These are phyloP conservation scores for Fusarium circinatum DNA, from an alignment of 2,329 filamentous ascomycete species.

Conservation along the genomic window DNA sequence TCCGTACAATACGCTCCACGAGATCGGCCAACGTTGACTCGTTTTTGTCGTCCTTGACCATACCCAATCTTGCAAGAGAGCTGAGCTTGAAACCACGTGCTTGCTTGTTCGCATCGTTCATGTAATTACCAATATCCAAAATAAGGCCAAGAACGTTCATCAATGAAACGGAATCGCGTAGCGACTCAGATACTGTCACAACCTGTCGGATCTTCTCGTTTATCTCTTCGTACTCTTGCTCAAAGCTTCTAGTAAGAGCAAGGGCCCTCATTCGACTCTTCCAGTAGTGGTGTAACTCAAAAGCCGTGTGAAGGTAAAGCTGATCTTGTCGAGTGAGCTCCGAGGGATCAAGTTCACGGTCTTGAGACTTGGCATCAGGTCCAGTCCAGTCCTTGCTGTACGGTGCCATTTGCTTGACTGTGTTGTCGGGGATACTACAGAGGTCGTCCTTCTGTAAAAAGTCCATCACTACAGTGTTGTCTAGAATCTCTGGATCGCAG, in stretches of 20 bases:
- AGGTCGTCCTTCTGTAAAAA: slow-evolving; percentile 94
- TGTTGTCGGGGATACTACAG: slow-evolving; percentile 91
- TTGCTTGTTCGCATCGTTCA: slow-evolving; percentile 99
- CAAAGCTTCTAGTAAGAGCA: slow-evolving; percentile 82
- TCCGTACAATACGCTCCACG: slow-evolving; percentile 94
- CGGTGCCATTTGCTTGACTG: slow-evolving; percentile 88
- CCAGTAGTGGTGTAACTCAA: slow-evolving; percentile 97
- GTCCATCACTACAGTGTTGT: slow-evolving; percentile 94
- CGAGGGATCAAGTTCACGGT: slow-evolving; percentile 83
- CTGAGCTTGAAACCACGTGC: slow-evolving; percentile 97
- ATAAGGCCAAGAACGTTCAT: slow-evolving; percentile 98
- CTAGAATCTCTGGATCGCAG: slow-evolving; percentile 87
- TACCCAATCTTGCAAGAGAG: slow-evolving; percentile 88
- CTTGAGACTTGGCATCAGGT: slow-evolving; percentile 79
- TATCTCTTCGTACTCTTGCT: slow-evolving; percentile 91
- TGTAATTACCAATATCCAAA: slow-evolving; percentile 98
- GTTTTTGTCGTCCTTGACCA: slow-evolving; percentile 99
- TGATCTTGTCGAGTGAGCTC: slow-evolving; percentile 96
- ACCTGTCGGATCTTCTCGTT: slow-evolving; percentile 86
- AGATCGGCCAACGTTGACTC: slow-evolving; percentile 95
- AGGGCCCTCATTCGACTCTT: slow-evolving; percentile 96
- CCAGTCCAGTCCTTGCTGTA: slow-evolving; percentile 98
- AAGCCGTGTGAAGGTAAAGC: slow-evolving; percentile 92
- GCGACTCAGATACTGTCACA: slow-evolving; percentile 86
- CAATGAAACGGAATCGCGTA: slow-evolving; percentile 89